Percentiles rank a stretch among this genome's conserved stretches.
phyloP scores from a whole-genome alignment of 345 rosid genomes.

The Sonneratia alba region DNA sequence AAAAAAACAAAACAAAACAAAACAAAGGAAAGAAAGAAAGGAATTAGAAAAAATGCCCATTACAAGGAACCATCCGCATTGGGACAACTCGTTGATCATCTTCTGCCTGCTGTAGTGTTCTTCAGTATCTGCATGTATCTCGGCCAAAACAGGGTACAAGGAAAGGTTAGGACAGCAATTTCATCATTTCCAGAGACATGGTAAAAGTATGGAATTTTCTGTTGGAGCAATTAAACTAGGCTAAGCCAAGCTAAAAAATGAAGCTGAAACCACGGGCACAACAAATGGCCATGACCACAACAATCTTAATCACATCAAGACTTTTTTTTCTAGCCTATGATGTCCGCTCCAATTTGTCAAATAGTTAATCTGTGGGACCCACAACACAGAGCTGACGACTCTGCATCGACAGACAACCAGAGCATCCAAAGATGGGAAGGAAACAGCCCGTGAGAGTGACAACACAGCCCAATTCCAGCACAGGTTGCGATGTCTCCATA shows the following conservation, averaged over 20 bases:
- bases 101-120: slow-evolving; percentile 92
- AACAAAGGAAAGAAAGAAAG: not conserved
- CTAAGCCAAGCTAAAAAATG: not conserved
- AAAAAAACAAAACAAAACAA: not conserved
- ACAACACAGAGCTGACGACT: not conserved
- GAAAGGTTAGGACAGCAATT: not conserved
- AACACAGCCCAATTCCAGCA: slow-evolving; percentile 1
- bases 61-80: slow-evolving; percentile 37
- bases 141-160: not conserved
- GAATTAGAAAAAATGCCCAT: not conserved
- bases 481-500: not conserved
- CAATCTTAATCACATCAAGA: not conserved
- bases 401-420: not conserved
- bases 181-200: not conserved
- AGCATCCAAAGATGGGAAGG: not conserved
- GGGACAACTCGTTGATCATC: slow-evolving; percentile 43
- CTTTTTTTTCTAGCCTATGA: too few species aligned
- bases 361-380: not conserved
- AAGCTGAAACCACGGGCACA: too few species aligned
- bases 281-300: not conserved
- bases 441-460: not conserved
- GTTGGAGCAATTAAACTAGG: not conserved
- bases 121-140: slow-evolving; percentile 56
- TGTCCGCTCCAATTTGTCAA: too few species aligned
- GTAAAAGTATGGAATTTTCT: not conserved